A percentile compares a stretch with the other conserved stretches of the same genome.
Conservation (phyloP, 2,329 filamentous ascomycete genomes). For the Lizonia empirigonia region DNA sequence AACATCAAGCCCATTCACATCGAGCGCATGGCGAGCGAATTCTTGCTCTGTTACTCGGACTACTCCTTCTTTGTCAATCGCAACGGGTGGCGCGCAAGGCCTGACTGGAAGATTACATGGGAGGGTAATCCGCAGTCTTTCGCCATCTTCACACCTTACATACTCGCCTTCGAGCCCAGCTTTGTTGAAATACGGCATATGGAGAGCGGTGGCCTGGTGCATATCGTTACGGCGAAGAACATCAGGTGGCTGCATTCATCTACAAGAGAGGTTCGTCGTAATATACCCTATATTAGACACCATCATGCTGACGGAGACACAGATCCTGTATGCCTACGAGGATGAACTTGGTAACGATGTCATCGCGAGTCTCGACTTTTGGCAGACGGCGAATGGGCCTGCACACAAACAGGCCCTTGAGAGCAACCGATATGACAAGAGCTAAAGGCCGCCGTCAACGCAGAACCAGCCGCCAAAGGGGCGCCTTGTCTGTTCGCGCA, state of each 20-base stretch:
- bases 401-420: slow-evolving; percentile 37
- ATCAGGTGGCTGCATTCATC: slow-evolving; percentile 97
- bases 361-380: slow-evolving; percentile 95
- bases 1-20: slow-evolving; percentile 96
- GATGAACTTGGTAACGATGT: slow-evolving; percentile 93
- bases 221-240: slow-evolving; percentile 95
- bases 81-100: slow-evolving; percentile 94
- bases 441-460: slow-evolving; percentile 18
- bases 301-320: slow-evolving; percentile 1
- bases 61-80: slow-evolving; percentile 99
- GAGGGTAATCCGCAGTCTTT: slow-evolving; percentile 92
- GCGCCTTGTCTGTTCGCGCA: neutral
- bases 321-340: slow-evolving; percentile 98
- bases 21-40: slow-evolving; percentile 94
- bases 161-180: slow-evolving; percentile 93
- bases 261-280: slow-evolving; percentile 78
- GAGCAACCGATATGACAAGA: slow-evolving; percentile 35
- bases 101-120: slow-evolving; percentile 98
- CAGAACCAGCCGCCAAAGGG: neutral
- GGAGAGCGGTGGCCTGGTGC: slow-evolving; percentile 86
- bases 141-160: slow-evolving; percentile 94
- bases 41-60: slow-evolving; percentile 96
- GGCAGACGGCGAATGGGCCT: slow-evolving; percentile 56
- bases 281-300: no score
- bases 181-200: slow-evolving; percentile 97